Base-by-base conservation (phyloP, 257 asterid species). In the Solanum sejunctum region DNA sequence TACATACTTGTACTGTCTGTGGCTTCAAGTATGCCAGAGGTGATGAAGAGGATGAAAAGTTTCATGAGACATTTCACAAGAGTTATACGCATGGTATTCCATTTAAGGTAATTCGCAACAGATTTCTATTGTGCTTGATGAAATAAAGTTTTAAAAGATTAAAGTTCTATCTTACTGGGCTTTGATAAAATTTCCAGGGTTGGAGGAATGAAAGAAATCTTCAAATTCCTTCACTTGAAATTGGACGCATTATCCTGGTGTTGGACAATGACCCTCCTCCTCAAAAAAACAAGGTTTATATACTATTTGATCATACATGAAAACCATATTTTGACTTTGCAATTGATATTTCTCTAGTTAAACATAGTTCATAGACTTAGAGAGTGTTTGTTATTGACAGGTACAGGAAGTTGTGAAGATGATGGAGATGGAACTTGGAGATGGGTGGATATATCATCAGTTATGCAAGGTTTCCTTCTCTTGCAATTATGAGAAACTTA, bases 381-480 rank as follows among this genome's bases (percentile, higher is more conserved):
- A 86, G 4, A 26, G 36, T 9, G 15, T 6, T 12, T 21, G 45
- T 51, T 43, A 28, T 82, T 80, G 81, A 61, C 91, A 96, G 98
- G 92, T 96, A 85, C 91, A 85, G 71, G 93, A 93, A 51, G 94
- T 91, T 88, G 90, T 94, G 81, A 87, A 89, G 54, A 86, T 93
- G 91, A 92, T 96, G 98, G 99, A 91, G 86, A 89, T 87, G 88
- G 97, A 94, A 85, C 97, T 94, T 86, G 98, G 97, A 56, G 98
- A 92, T 67, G 97, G 96, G 49, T 94, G 96, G 98, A 93, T 94
- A 81, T 91, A 90, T 70, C 84, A 87, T 79, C 87, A 88, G 86
- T 87, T 86, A 63, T 88, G 95, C 88, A 93, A 94, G 97, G 98
- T 95, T 77, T 16, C 84, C 91, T 83, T 41, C 66, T 77, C 26